Evolutionary conservation across 352 stramenopile genomes (phyloP).

Genomic region (Phytophthora citrophthora): DNA sequence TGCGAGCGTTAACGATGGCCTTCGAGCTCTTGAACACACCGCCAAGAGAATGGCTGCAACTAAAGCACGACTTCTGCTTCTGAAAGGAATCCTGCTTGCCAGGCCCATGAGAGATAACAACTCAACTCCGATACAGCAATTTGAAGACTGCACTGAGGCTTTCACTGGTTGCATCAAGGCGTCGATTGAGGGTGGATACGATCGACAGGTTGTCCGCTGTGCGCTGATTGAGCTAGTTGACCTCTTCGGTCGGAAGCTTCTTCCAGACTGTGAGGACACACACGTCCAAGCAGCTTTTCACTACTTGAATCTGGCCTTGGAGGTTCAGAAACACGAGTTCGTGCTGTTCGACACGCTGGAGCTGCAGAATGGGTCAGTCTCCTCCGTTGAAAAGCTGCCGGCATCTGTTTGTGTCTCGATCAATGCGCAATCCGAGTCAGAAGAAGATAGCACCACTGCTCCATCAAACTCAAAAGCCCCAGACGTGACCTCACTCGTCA

Average conservation of each 20-base stretch:
- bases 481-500: constrained; percentile 43
- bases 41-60: constrained; percentile 39
- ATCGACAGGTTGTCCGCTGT: constrained; percentile 56
- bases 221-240: constrained; percentile 73
- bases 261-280: constrained; percentile 48
- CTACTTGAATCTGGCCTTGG: constrained; percentile 61
- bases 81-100: constrained; percentile 62
- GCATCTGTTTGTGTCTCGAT: constrained; percentile 47
- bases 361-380: constrained; percentile 53
- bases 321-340: constrained; percentile 47
- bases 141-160: constrained; percentile 31
- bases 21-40: constrained; percentile 54
- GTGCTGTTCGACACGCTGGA: constrained; percentile 71
- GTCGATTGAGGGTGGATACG: constrained; percentile 60
- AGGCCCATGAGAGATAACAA: constrained; percentile 28
- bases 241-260: constrained; percentile 54
- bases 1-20: constrained; percentile 38
- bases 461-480: constrained; percentile 13
- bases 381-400: constrained; percentile 55
- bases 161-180: constrained; percentile 40
- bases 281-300: constrained; percentile 78
- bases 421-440: constrained; percentile 22
- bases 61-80: constrained; percentile 58
- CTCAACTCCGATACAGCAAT: constrained; percentile 1
- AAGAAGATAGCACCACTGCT: constrained; percentile 3